Percentiles rank a stretch among this genome's conserved stretches.
phyloP scores from a whole-genome alignment of 2,329 filamentous ascomycete genomes.

The Cyclaneusma minus region DNA sequence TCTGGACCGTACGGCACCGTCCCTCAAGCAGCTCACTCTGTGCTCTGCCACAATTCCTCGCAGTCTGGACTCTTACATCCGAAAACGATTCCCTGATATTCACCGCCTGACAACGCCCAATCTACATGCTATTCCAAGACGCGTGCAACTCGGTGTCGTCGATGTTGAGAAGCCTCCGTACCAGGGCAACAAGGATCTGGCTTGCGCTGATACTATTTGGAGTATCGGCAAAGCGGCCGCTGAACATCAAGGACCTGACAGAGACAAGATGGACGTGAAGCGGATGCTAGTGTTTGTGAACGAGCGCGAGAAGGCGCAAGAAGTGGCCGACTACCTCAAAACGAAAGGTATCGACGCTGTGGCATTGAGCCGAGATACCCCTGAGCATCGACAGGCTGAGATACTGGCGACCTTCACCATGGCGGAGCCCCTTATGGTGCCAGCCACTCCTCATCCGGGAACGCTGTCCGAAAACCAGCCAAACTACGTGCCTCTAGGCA shows the following conservation, averaged over 20 bases:
- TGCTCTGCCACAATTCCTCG: conserved; percentile 94
- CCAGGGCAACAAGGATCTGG: conserved; percentile 79
- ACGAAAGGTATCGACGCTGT: conserved; percentile 81
- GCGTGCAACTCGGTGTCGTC: conserved; percentile 85
- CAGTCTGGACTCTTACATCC: conserved; percentile 74
- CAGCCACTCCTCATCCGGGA: conserved; percentile 20
- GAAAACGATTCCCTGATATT: conserved; percentile 68
- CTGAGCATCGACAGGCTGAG: conserved; percentile 61
- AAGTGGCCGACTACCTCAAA: conserved; percentile 63
- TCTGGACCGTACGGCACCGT: conserved; percentile 66
- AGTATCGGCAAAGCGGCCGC: conserved; percentile 67
- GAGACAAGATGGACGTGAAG: conserved; percentile 51
- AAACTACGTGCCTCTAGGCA: conserved; percentile 16
- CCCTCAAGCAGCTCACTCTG: conserved; percentile 71
- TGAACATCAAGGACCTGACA: conserved; percentile 37
- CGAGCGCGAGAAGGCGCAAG: conserved; percentile 75
- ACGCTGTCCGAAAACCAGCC: conserved; percentile 22
- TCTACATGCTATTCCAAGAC: conserved; percentile 84
- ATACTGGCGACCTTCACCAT: conserved; percentile 61
- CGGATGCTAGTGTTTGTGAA: conserved; percentile 94
- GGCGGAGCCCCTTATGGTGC: conserved; percentile 21
- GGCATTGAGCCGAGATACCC: conserved; percentile 72
- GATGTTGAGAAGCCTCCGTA: conserved; percentile 90
- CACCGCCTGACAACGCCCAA: conserved; percentile 84
- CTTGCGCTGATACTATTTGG: conserved; percentile 91